Evolutionary conservation across 495 filamentous ascomycete species (phyloP).

Genomic region (Penicillium pancosmium): DNA sequence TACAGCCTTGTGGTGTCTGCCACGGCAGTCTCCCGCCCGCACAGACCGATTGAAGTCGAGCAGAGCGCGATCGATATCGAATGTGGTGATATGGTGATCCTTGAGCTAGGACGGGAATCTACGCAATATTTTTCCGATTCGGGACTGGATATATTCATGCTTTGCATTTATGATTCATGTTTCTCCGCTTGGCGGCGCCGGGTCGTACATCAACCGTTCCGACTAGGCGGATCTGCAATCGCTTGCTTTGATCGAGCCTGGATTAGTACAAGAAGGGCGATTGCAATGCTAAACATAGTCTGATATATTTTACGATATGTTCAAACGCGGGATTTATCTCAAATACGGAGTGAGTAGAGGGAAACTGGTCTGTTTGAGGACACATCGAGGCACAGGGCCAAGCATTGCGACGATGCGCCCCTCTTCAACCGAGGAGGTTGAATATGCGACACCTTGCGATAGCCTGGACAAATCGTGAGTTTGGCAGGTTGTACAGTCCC

Average conservation of each 20-base stretch:
- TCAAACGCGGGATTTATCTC: too few relatives aligned
- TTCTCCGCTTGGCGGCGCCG: neutral
- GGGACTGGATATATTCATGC: neutral
- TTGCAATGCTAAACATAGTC: neutral
- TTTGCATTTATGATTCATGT: constrained; percentile 1
- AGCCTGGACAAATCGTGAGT: neutral
- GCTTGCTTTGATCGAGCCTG: neutral
- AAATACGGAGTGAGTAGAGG: neutral
- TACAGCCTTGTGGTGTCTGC: too few relatives aligned
- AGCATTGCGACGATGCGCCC: neutral
- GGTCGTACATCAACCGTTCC: constrained; percentile 1
- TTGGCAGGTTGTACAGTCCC: constrained; percentile 3
- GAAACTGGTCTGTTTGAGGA: neutral
- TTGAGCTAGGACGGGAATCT: neutral
- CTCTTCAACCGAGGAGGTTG: neutral
- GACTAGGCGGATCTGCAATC: neutral
- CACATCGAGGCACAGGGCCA: neutral
- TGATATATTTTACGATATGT: neutral
- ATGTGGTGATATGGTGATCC: neutral
- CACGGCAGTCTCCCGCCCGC: neutral
- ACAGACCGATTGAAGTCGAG: neutral
- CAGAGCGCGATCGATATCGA: neutral
- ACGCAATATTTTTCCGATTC: neutral
- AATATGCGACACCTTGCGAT: neutral
- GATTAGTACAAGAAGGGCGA: neutral